phyloP scores from a whole-genome alignment of 495 filamentous ascomycete genomes.

The Lophium mytilinum region DNA sequence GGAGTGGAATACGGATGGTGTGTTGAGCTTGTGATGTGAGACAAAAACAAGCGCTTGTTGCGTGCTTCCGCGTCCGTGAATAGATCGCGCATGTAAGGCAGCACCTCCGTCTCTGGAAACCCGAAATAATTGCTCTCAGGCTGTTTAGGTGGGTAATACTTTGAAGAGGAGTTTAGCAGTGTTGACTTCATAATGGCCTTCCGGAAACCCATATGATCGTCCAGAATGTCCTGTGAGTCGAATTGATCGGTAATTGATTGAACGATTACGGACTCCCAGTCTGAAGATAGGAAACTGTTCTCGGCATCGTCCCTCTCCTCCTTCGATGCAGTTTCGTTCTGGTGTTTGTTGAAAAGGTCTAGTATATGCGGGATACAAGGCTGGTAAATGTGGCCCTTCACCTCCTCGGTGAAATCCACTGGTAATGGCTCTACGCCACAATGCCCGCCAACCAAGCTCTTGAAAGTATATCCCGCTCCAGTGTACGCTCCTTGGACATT shows the following conservation, averaged over 20 bases:
- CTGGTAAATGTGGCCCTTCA: slow-evolving; percentile 42
- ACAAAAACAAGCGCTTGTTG: slow-evolving; percentile 41
- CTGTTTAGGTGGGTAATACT: slow-evolving; percentile 27
- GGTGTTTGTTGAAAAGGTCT: slow-evolving; percentile 37
- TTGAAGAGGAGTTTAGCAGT: slow-evolving; percentile 27
- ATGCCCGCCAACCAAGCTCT: slow-evolving; percentile 40
- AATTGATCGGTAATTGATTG: slow-evolving; percentile 43
- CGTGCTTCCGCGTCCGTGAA: slow-evolving; percentile 37
- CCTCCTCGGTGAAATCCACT: slow-evolving; percentile 42
- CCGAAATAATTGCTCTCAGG: slow-evolving; percentile 42
- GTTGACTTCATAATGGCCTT: slow-evolving; percentile 33
- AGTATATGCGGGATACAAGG: slow-evolving; percentile 43
- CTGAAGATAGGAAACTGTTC: neutral
- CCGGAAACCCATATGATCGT: slow-evolving; percentile 38
- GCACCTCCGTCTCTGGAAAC: slow-evolving; percentile 40
- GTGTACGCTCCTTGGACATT: slow-evolving; percentile 39
- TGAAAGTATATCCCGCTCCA: slow-evolving; percentile 41
- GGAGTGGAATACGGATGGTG: slow-evolving; percentile 41
- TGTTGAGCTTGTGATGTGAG: slow-evolving; percentile 41
- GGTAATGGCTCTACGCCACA: slow-evolving; percentile 41
- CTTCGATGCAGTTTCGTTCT: slow-evolving; percentile 27
- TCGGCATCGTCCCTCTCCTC: slow-evolving; percentile 12
- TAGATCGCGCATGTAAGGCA: slow-evolving; percentile 38
- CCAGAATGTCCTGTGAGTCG: slow-evolving; percentile 36
- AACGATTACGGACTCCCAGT: slow-evolving; percentile 42